A percentile compares a stretch with the other conserved stretches of the same genome.
Conservation (phyloP, 2,329 filamentous ascomycete genomes). For the Trichoderma afroharzianum region DNA sequence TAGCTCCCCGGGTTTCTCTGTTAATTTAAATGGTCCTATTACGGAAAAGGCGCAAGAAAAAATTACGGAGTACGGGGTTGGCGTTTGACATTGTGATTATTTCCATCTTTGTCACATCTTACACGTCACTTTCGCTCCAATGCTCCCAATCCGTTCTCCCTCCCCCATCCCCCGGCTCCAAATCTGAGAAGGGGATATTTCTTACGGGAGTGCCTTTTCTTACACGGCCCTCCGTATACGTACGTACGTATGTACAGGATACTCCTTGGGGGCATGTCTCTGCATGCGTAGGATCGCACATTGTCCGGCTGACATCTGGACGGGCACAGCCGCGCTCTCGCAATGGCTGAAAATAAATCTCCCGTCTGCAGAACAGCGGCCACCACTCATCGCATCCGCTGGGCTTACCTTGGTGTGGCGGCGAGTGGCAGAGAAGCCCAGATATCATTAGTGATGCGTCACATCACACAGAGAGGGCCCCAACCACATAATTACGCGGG, state of each 20-base stretch:
- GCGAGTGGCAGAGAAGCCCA: background rate
- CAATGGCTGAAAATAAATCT: conserved; percentile 4
- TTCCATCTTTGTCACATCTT: conserved; percentile 5
- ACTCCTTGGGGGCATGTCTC: background rate
- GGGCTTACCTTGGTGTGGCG: background rate
- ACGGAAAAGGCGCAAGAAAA: background rate
- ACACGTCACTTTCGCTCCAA: background rate
- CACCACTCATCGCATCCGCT: background rate
- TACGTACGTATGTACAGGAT: background rate
- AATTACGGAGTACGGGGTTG: background rate
- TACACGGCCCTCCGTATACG: background rate
- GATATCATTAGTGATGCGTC: background rate
- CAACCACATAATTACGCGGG: background rate
- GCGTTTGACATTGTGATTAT: background rate
- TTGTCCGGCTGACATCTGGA: conserved; percentile 11
- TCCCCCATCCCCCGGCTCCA: background rate
- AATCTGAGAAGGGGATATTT: background rate
- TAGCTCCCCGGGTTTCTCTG: background rate
- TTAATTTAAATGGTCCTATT: background rate
- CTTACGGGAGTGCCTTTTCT: background rate
- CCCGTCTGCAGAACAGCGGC: background rate
- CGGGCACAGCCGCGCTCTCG: background rate
- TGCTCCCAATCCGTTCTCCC: background rate
- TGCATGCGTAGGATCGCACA: conserved; percentile 2
- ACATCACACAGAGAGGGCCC: background rate